Base-by-base conservation (phyloP, 2,329 filamentous ascomycete species). In the Phaeoacremonium minimum region DNA sequence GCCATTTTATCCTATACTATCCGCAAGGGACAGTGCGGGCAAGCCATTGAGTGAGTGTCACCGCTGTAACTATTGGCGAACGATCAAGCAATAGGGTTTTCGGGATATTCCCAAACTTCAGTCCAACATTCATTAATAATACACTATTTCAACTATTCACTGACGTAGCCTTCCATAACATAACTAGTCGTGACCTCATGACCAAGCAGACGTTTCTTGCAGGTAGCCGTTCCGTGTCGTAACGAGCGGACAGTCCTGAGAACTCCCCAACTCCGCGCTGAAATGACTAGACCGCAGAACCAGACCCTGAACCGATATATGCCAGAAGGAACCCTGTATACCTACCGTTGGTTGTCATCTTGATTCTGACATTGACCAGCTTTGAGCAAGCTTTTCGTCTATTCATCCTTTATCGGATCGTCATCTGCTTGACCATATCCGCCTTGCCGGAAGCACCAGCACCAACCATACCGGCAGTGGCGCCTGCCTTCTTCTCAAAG, bases 401-500 rank as follows among this genome's bases (percentile, higher is more conserved):
- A 18, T 14, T 11, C 14, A 18, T 18, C 16, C 30, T 49, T 75
- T 79, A 93, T 58, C 87, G 83, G 59, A 91, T 91, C 31, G 90
- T 96, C 85, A 95, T 95, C 64, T 91, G 87, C 81, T 95, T 96
- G 58, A 81, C 81, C 75, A 91, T 85, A 55, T 87, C 81, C 38
- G 85, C 88, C 69, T 91, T 91, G 63, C 77, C 78, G 33, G 83
- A 83, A 41, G 84, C 71, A 45, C 80, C 81, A 40, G 82, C 75
- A 49, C 77, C 73, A 42, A 78, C 75, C 37, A 81, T 71, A 33
- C 80, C 77, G 35, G 82, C 77, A 42, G 77, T 69, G 41, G 77
- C 71, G 37, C 88, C 89, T 14, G 90, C 73, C 79, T 96, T 97
- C 79, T 95, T 96, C 77, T 98, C 93, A 57, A 98, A 98, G 52